These are phyloP conservation scores for Aegilops bicornis DNA, from an alignment of 176 grass and related monocot genomes.

Conservation along the genomic window DNA sequence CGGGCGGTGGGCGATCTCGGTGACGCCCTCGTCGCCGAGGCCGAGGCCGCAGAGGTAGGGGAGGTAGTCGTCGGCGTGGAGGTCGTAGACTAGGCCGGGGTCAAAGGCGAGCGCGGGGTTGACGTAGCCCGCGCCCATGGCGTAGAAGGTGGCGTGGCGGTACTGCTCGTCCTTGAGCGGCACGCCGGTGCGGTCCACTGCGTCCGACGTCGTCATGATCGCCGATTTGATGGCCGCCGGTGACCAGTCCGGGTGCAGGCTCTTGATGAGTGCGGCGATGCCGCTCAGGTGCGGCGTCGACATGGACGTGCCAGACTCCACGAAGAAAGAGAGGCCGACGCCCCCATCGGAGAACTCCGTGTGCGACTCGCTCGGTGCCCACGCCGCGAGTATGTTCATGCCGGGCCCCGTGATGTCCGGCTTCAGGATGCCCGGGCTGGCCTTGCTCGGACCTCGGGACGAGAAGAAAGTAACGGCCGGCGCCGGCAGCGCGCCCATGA, in stretches of 20 bases:
- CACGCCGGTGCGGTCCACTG: slow-evolving; percentile 41
- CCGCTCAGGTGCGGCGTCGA: slow-evolving; percentile 79
- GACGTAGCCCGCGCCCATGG: slow-evolving; percentile 78
- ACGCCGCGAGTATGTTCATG: slow-evolving; percentile 88
- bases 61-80: slow-evolving; percentile 56
- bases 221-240: slow-evolving; percentile 90
- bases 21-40: slow-evolving; percentile 51
- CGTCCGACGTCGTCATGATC: slow-evolving; percentile 85
- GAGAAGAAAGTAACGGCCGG: slow-evolving; percentile 71
- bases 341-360: slow-evolving; percentile 39
- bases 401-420: slow-evolving; percentile 87
- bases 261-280: slow-evolving; percentile 69
- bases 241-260: slow-evolving; percentile 67
- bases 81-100: slow-evolving; percentile 74
- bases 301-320: slow-evolving; percentile 93
- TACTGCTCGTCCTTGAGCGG: slow-evolving; percentile 80
- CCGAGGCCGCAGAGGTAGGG: slow-evolving; percentile 77
- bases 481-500: slow-evolving; percentile 58
- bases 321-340: slow-evolving; percentile 47
- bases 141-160: slow-evolving; percentile 76
- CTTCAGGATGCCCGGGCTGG: slow-evolving; percentile 67
- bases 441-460: slow-evolving; percentile 64
- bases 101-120: slow-evolving; percentile 73
- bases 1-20: slow-evolving; percentile 47
- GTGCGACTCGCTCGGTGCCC: slow-evolving; percentile 57